These are phyloP conservation scores for Gilbertella persicaria DNA, from an alignment of 371 early-diverging fungal species.

Conservation along the genomic window DNA sequence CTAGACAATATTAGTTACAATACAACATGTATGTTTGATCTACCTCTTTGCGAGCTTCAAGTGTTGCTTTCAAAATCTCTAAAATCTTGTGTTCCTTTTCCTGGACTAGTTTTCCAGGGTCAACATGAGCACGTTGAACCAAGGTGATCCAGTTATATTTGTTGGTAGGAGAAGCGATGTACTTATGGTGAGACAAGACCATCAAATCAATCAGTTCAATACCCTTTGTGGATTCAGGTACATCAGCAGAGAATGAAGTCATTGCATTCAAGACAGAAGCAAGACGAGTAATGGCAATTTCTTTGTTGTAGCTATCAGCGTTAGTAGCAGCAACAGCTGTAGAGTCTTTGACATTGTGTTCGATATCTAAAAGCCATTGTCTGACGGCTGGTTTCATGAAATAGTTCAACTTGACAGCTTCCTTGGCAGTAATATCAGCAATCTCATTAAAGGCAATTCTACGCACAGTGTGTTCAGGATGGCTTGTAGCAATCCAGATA, in stretches of 20 bases:
- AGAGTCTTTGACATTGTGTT: constrained; percentile 53
- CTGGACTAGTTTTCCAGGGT: constrained; percentile 72
- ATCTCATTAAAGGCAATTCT: constrained; percentile 51
- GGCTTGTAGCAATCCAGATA: constrained; percentile 55
- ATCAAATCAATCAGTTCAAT: constrained; percentile 64
- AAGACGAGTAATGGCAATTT: constrained; percentile 52
- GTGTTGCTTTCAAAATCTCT: constrained; percentile 42
- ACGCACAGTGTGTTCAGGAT: constrained; percentile 55
- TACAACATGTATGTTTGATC: background rate
- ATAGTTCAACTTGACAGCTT: constrained; percentile 37
- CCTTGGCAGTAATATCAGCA: constrained; percentile 38
- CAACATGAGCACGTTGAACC: constrained; percentile 71
- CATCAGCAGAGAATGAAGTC: constrained; percentile 49
- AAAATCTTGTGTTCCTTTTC: constrained; percentile 42
- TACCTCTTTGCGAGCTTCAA: constrained; percentile 28
- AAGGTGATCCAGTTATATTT: constrained; percentile 86
- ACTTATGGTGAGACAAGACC: constrained; percentile 73
- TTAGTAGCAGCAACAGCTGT: constrained; percentile 55
- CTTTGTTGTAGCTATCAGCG: constrained; percentile 49
- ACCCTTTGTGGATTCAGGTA: constrained; percentile 40
- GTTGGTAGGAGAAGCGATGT: constrained; percentile 66
- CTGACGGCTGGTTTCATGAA: constrained; percentile 52
- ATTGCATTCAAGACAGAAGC: constrained; percentile 67
- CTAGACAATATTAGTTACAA: constrained; percentile 26
- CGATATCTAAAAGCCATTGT: constrained; percentile 59